phyloP scores from a whole-genome alignment of 345 rosid genomes.

The Rhodamnia rubescens region DNA sequence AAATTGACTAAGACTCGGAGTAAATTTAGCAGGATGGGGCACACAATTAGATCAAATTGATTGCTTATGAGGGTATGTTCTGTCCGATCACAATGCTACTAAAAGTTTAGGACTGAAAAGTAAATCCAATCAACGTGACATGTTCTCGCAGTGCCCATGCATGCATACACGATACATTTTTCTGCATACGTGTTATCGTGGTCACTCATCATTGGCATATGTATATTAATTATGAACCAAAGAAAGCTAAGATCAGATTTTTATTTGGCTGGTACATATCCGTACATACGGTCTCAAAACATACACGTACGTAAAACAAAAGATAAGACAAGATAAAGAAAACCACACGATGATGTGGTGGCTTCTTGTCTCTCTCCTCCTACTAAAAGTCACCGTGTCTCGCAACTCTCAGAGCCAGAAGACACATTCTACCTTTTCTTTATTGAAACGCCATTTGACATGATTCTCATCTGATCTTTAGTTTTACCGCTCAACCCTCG shows the following conservation, averaged over 20 bases:
- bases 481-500: neutral
- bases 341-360: constrained; percentile 7
- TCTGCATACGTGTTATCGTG: neutral
- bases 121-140: no score
- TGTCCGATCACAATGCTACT: no score
- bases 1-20: no score
- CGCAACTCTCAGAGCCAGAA: neutral
- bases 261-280: neutral
- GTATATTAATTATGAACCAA: neutral
- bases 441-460: neutral
- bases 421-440: neutral
- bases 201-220: neutral
- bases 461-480: neutral
- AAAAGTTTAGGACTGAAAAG: no score
- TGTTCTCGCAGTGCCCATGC: neutral
- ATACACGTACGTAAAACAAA: neutral
- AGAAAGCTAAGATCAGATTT: neutral
- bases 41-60: no score
- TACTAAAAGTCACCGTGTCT: neutral
- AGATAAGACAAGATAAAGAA: neutral
- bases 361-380: neutral
- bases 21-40: no score
- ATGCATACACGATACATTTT: neutral
- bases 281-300: neutral
- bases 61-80: no score